Base-by-base conservation (phyloP, 2,329 filamentous ascomycete species). In the Pseudogymnoascus sp. region DNA sequence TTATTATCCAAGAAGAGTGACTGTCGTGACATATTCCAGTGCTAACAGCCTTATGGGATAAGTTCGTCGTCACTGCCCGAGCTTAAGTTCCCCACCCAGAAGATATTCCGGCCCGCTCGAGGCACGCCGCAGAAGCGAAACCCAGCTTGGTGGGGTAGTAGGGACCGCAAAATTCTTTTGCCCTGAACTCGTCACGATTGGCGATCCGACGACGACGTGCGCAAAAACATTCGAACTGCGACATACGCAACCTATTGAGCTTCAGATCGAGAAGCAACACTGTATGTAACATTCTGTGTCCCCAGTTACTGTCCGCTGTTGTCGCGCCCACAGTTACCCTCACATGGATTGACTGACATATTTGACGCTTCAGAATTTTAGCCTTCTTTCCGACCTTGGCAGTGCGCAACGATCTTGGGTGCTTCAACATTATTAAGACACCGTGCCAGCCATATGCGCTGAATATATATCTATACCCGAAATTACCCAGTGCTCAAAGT, bases 131-230 rank as follows among this genome's bases (percentile, higher is more conserved):
- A 49, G 23, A 49, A 49, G 43, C 43, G 43, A 49, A 49, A 14
- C 8, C 12, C 43, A 49, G 43, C 23, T 49, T 25, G 43, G 43
- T 49, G 43, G 43, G 43, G 43, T 49, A 49, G 28, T 49, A 1
- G 14, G 28, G 21, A 16, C 43, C 43, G 23, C 28, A 49, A 49
- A 49, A 49, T 16, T 16, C 43, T 49, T 49, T 49, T 49, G 43
- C 43, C 43, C 43, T 49, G 43, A 49, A 49, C 43, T 49, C 43
- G 43, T 28, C 43, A 49, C 43, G n/a, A 9, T 46, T 49, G 43
- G 43, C 23, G 43, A 11, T 23, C 23, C 5, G 43, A 49, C 43
- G 43, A 49, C 43, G 43, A n/a, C 43, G 43, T n/a, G n/a, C 43
- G 23, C 43, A 14, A 49, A 28, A 49, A 28, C n/a, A 49, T 49